phyloP scores from a whole-genome alignment of 164 flowering plant species.

The Nelumbo lutea region DNA sequence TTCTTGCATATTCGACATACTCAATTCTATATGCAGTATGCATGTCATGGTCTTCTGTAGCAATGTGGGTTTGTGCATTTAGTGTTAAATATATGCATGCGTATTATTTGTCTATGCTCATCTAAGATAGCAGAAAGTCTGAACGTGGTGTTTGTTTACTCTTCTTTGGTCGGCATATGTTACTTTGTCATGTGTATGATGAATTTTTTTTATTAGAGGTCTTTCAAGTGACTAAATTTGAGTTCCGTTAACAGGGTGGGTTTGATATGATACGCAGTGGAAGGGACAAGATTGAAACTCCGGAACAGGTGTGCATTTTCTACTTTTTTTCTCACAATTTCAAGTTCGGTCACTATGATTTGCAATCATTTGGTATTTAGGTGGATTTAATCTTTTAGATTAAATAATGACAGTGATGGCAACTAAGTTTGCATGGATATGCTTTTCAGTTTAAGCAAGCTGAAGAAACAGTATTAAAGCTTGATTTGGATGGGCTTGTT shows the following conservation, averaged over 20 bases:
- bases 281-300: constrained; percentile 99
- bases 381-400: no score
- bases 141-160: not conserved
- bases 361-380: not conserved
- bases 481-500: constrained; percentile 92
- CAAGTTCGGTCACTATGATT: not conserved
- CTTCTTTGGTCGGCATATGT: not conserved
- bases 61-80: no score
- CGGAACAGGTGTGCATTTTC: constrained; percentile 68
- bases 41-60: no score
- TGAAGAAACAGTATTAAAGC: constrained; percentile 78
- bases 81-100: no score
- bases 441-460: constrained; percentile 88
- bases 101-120: no score
- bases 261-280: constrained; percentile 99
- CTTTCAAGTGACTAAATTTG: not conserved
- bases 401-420: no score
- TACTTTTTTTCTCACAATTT: not conserved
- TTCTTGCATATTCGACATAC: no score
- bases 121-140: not conserved
- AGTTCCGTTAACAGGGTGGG: constrained; percentile 67
- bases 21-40: no score
- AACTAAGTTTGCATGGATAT: constrained; percentile 9
- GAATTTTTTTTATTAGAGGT: not conserved
- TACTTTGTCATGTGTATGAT: not conserved